Base-by-base conservation (phyloP, 495 filamentous ascomycete genomes). In the Penicillium crystallinum region DNA sequence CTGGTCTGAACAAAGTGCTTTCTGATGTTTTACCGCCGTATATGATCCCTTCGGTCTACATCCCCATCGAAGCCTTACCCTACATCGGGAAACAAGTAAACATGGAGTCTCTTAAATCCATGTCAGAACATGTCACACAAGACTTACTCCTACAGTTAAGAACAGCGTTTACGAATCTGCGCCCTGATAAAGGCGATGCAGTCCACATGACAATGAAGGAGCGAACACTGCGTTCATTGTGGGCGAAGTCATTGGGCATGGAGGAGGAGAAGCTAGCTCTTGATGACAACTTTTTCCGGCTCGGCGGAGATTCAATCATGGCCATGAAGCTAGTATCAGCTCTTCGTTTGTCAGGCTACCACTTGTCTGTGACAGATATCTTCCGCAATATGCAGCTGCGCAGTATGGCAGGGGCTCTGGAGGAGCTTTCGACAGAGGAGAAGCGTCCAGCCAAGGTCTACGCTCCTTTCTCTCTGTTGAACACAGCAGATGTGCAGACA, bases 371-470 rank as follows among this genome's bases (percentile, higher is more conserved):
- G 12, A 64, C 70, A 0, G 64, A 67, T 33, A 64, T 71, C 34
- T 82, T 84, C 53, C 62, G 64, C 19, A 55, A 67, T 47, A 67
- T 67, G 62, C 65, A 61, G 22, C 57, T 70, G 9, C 49, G 61
- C 35, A 57, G 64, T 39, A 59, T 59, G 14, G 67, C 67, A 18
- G 56, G 46, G 22, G 46, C 51, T 14, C 29, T 65, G 39, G 42
- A 39, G 5, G 50, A 53, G 14, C 21, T 27, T 3, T 22, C 42
- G 5, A n/a, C 45, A 6, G 17, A 53, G 9, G 50, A 44, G n/a
- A 35, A 40, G 15, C 42, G 50, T 2, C 21, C 38, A 14, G 43
- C n/a, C 42, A 53, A 51, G 39, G 4, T 43, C 2, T 67, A 70
- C 41, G 53, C 54, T 35, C 55, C 59, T 15, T 66, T 70, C 53